Conservation (phyloP, 2,329 filamentous ascomycete genomes). For the Cercospora sp. region DNA sequence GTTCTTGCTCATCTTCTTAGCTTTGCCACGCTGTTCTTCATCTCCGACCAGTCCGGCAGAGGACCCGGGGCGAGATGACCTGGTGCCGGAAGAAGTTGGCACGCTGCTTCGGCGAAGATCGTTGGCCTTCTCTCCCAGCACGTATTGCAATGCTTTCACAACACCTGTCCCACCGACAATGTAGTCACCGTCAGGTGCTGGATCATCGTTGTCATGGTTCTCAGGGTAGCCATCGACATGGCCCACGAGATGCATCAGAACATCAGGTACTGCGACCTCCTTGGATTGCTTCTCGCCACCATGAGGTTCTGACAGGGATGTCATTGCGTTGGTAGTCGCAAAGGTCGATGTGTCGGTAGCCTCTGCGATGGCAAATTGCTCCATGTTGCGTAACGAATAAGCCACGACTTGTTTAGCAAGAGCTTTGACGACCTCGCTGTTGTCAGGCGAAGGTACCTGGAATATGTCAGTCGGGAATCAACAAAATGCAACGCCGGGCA, state of each 20-base stretch:
- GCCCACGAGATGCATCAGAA: constrained; percentile 83
- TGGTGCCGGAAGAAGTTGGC: constrained; percentile 45
- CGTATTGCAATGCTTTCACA: constrained; percentile 89
- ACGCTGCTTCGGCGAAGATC: constrained; percentile 42
- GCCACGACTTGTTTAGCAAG: constrained; percentile 92
- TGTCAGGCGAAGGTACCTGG: constrained; percentile 68
- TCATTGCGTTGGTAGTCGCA: constrained; percentile 48
- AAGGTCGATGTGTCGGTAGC: constrained; percentile 42
- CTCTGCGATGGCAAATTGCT: constrained; percentile 69
- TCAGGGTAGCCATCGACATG: constrained; percentile 56
- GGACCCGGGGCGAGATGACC: constrained; percentile 41
- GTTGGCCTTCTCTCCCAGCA: constrained; percentile 74
- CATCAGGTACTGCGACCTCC: constrained; percentile 70
- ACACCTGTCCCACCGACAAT: constrained; percentile 94
- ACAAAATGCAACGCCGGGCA: not conserved
- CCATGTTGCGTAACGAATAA: constrained; percentile 90
- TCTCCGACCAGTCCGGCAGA: constrained; percentile 30
- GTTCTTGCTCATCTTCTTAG: constrained; percentile 91
- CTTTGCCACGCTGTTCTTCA: constrained; percentile 56
- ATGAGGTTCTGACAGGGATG: constrained; percentile 45
- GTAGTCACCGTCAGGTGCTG: constrained; percentile 86
- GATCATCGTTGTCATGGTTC: constrained; percentile 61
- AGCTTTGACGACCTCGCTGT: constrained; percentile 88
- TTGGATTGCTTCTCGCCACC: constrained; percentile 53
- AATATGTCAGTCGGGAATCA: constrained; percentile 9